Base-by-base conservation (phyloP, 208 protist species). In the Kentomonas sorsogonicus region DNA sequence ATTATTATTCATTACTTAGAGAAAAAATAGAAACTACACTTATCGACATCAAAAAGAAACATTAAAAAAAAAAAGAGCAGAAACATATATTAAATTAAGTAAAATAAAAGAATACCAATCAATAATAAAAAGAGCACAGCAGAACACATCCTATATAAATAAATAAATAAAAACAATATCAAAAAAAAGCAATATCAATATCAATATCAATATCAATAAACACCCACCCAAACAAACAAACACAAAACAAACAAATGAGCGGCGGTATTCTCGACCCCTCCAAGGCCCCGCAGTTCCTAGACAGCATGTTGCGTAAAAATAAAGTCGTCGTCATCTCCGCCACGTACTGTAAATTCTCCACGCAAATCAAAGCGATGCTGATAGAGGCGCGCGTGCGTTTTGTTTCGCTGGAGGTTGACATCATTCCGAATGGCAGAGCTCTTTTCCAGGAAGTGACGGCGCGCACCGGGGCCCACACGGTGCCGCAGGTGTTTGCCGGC, bases 261-360 rank as follows among this genome's bases (percentile, higher is more conserved):
- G 72, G 83, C 41, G 83, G 86, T 54, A 89, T 74, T 54, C 53
- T 91, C 16, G 74, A 82, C 40, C 66, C 74, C n/a, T 86, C 79
- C 0, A 65, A 66, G 53, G 54, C 62, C 15, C 69, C 78, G 44
- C 79, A 94, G 57, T 94, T 94, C 60, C 70, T 94, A 27, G 79
- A 89, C 56, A 72, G 47, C 39, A 89, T 94, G 83, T 47, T 91
- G 61, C 67, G 73, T 1, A 72, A 76, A 47, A 91, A 94, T 53
- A 67, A 66, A 43, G 78, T 91, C 53, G 87, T 94, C 1, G 52
- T 94, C 52, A 86, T 94, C 54, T 88, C 77, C 15, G 83, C 87
- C 46, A 94, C 87, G n/a, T 94, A 94, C 77, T 94, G 87, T 63
- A 67, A 83, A 26, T 94, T 90, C 56, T 91, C 66, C 36, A 88